Evolutionary conservation across 257 asterid genomes (phyloP).

Genomic region (Anisodus acutangulus): DNA sequence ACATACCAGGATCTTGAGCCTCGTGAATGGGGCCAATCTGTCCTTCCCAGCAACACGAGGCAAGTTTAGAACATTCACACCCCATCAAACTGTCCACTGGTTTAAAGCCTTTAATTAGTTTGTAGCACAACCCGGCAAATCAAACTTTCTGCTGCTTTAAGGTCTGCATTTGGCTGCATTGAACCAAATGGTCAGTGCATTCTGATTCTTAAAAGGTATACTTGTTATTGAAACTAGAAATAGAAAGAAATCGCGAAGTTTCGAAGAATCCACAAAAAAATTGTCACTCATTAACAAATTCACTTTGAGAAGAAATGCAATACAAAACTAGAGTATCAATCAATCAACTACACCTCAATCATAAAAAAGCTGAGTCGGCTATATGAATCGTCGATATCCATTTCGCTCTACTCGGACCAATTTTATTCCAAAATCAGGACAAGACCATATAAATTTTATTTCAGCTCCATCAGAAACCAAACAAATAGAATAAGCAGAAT

Average conservation of each 20-base stretch:
- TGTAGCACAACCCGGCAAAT: constrained; percentile 3
- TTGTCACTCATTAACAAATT: background rate
- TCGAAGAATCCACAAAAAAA: background rate
- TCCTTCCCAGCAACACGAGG: constrained; percentile 44
- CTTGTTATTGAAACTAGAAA: background rate
- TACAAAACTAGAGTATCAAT: background rate
- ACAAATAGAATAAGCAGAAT: background rate
- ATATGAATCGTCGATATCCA: background rate
- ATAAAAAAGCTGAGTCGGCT: background rate
- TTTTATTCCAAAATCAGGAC: background rate
- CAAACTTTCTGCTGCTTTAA: constrained; percentile 4
- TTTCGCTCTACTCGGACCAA: background rate
- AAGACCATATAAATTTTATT: background rate
- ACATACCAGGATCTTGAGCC: constrained; percentile 41
- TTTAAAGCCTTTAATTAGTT: background rate
- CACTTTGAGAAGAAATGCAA: background rate
- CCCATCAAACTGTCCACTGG: constrained; percentile 41
- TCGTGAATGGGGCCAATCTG: constrained; percentile 39
- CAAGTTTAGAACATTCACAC: constrained; percentile 44
- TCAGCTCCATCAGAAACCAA: constrained; percentile 5
- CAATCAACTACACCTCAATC: background rate
- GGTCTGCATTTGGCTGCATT: constrained; percentile 12
- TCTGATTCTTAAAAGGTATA: background rate
- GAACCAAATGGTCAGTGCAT: background rate
- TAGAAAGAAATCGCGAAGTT: background rate